Conservation (phyloP, 441 rosid species). For the Adansonia rubrostipa region DNA sequence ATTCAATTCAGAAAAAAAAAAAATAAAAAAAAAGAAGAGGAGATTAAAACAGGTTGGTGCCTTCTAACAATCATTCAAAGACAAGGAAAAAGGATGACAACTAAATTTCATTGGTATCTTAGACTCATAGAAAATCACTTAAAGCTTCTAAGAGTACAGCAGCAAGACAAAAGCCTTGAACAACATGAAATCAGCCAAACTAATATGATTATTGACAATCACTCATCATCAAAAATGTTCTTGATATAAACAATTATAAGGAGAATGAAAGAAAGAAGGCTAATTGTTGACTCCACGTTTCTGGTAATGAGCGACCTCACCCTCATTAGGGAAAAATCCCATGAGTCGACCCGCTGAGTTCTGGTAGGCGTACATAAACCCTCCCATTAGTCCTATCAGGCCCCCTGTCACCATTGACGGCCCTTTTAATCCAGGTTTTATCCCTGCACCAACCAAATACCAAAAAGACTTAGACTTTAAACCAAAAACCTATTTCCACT, state of each 20-base stretch:
- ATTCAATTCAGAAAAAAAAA: not conserved
- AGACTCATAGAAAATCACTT: not conserved
- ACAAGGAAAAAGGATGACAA: not conserved
- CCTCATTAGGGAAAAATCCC: slow-evolving; percentile 94
- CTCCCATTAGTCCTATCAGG: slow-evolving; percentile 92
- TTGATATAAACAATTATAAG: slow-evolving; percentile 8
- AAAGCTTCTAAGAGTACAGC: not conserved
- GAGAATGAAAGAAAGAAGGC: slow-evolving; percentile 17
- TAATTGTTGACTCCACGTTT: slow-evolving; percentile 54
- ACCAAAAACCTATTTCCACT: not conserved
- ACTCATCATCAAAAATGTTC: slow-evolving; percentile 6
- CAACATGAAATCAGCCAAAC: not conserved
- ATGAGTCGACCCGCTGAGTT: slow-evolving; percentile 92
- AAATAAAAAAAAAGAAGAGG: not conserved
- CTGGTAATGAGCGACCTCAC: slow-evolving; percentile 77
- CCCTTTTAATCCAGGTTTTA: slow-evolving; percentile 82
- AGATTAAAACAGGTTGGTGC: not conserved
- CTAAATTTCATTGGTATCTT: not conserved
- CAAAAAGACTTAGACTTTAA: not conserved
- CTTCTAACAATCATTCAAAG: not conserved
- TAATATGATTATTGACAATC: slow-evolving; percentile 13
- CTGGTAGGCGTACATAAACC: slow-evolving; percentile 99
- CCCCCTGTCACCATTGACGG: slow-evolving; percentile 98
- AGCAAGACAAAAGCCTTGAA: slow-evolving; percentile 6
- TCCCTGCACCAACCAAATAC: slow-evolving; percentile 47